Evolutionary conservation across 495 filamentous ascomycete genomes (phyloP).

Genomic region (Clavariopsis aquatica): DNA sequence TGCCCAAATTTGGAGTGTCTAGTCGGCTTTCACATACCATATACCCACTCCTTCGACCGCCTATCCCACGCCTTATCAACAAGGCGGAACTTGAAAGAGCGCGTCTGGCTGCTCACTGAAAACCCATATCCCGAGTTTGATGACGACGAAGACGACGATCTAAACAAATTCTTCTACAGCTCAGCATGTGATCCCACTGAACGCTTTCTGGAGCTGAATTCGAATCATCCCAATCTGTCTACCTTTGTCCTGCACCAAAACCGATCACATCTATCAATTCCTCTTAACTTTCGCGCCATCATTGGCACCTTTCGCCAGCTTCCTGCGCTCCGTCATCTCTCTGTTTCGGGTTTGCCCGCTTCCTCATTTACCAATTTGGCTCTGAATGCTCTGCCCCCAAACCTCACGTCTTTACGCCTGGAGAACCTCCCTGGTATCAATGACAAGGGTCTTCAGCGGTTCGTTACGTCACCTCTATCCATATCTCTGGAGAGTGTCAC

Average conservation of each 20-base stretch:
- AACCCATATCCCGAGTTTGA: conserved; percentile 44
- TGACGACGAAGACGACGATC: conserved; percentile 40
- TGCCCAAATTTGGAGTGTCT: conserved; percentile 83
- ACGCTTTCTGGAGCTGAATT: conserved; percentile 71
- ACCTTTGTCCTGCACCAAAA: conserved; percentile 74
- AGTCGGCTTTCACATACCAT: conserved; percentile 67
- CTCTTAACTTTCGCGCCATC: conserved; percentile 56
- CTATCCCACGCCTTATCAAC: conserved; percentile 79
- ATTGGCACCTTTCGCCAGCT: conserved; percentile 67
- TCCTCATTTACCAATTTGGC: conserved; percentile 72
- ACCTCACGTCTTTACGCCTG: conserved; percentile 70
- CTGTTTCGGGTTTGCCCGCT: conserved; percentile 70
- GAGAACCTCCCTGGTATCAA: conserved; percentile 77
- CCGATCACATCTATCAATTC: conserved; percentile 45
- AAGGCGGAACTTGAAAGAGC: conserved; percentile 69
- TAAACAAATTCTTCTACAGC: conserved; percentile 50
- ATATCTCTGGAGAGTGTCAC: conserved; percentile 33
- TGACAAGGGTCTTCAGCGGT: conserved; percentile 71
- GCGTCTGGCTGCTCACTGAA: conserved; percentile 69
- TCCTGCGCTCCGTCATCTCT: conserved; percentile 70
- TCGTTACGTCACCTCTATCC: conserved; percentile 49
- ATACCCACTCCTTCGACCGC: conserved; percentile 72
- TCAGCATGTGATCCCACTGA: conserved; percentile 62
- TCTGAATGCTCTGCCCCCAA: conserved; percentile 66
- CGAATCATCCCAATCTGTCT: conserved; percentile 68